Percentiles rank a stretch among this genome's conserved stretches.
Evolutionary conservation across 805 yeast species (phyloP).

Genomic region (Saccharomycopsis sp.): DNA sequence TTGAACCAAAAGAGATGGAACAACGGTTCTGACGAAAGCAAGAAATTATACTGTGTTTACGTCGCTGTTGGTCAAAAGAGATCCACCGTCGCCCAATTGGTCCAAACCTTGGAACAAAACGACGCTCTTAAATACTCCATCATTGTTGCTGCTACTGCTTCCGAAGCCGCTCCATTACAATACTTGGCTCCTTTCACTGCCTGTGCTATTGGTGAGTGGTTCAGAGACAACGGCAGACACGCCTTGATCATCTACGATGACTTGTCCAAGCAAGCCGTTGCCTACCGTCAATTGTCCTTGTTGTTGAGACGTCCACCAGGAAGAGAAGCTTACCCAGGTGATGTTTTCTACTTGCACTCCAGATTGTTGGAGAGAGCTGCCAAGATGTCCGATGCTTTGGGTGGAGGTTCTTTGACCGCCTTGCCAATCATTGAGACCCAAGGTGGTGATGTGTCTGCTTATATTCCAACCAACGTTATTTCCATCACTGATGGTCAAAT

Average conservation of each 20-base stretch:
- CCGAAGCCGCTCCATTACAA: slow-evolving; percentile 99
- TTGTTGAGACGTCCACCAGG: slow-evolving; percentile 96
- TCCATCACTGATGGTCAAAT: slow-evolving; percentile 97
- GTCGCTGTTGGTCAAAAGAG: slow-evolving; percentile 99
- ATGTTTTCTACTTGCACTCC: slow-evolving; percentile 92
- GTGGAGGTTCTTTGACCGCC: slow-evolving; percentile 94
- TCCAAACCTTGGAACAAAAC: slow-evolving; percentile 96
- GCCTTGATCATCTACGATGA: slow-evolving; percentile 96
- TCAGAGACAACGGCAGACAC: slow-evolving; percentile 99
- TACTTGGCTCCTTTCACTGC: slow-evolving; percentile 99
- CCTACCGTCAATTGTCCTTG: slow-evolving; percentile 98
- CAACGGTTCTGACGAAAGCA: slow-evolving; percentile 87
- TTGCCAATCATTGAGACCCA: slow-evolving; percentile 96
- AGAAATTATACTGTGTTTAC: slow-evolving; percentile 99
- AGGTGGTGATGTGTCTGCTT: slow-evolving; percentile 98
- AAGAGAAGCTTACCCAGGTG: slow-evolving; percentile 97
- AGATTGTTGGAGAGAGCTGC: slow-evolving; percentile 97
- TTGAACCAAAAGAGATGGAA: slow-evolving; percentile 99
- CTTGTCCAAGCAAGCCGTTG: slow-evolving; percentile 99
- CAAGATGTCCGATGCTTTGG: slow-evolving; percentile 83
- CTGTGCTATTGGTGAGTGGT: slow-evolving; percentile 99
- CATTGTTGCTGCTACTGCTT: slow-evolving; percentile 99
- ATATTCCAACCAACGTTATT: slow-evolving; percentile 96
- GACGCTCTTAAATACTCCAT: slow-evolving; percentile 97
- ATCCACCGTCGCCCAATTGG: slow-evolving; percentile 99